Base-by-base conservation (phyloP, 441 rosid genomes). In the Cnidoscolus chayamansa region DNA sequence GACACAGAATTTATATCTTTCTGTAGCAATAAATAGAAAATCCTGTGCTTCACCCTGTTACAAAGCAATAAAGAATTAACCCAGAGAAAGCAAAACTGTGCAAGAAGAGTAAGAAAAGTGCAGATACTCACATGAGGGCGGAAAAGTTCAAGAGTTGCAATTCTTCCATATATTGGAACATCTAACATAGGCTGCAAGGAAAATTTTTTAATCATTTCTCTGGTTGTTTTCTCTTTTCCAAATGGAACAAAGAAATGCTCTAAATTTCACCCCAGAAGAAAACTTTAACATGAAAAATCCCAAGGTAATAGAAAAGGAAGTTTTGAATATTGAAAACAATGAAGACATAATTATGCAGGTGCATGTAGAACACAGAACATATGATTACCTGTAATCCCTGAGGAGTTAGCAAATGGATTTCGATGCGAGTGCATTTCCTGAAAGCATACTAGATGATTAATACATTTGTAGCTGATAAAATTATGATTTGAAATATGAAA, bases 361-460 rank as follows among this genome's bases (percentile, higher is more conserved):
- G 12, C 25, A 7, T 16, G 63, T 67, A 9, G 3, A 48, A 17
- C 6, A 43, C 43, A 67, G 25, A 73, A 53, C 37, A 68, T 45
- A 43, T 10, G 25, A 16, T 56, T 80, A 94, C 98, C 98, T 92
- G 97, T 65, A 94, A 88, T 61, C 99, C 98, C 80, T 87, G 93
- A 65, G 94, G 87, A 63, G 97, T 83, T 11, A 92, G 96, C 84
- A 92, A 80, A 81, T 91, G 94, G 74, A 94, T 94, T 80, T 94
- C 99, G n/a, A 94, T 86, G 25, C 96, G 96, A 25, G 99, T 92
- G 72, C 96, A 94, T 87, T 94, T 92, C 87, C 98, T 94, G 93
- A 43, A 74, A 83, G 49, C 63, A 72, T 12, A 43, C 10, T 55
- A 49, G 45, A 57, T 10, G 8, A 49, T 45, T 1, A 64, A 59